Evolutionary conservation across 768 basidiomycete species (phyloP).

Genomic region (Gyrodon lividus): DNA sequence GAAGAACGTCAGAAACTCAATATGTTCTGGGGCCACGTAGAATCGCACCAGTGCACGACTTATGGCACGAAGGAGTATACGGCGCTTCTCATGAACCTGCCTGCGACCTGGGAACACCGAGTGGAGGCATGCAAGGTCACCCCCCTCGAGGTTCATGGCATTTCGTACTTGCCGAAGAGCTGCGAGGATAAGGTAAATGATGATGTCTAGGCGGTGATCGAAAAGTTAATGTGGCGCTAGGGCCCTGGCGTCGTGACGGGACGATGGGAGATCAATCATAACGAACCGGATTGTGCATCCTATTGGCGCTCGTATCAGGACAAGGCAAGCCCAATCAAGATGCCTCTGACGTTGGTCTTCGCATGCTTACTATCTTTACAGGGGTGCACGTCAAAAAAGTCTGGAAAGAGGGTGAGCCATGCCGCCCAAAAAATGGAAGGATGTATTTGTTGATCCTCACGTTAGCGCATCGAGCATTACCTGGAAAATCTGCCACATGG

Average conservation of each 20-base stretch:
- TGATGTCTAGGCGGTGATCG: too few relatives aligned
- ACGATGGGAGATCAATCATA: constrained; percentile 24
- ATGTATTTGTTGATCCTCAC: not conserved
- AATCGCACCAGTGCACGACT: constrained; percentile 23
- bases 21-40: constrained; percentile 22
- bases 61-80: constrained; percentile 31
- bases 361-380: not conserved
- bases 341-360: not conserved
- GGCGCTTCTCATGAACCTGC: constrained; percentile 30
- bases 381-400: constrained; percentile 24
- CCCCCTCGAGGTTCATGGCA: constrained; percentile 25
- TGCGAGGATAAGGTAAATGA: constrained; percentile 24
- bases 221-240: constrained; percentile 6
- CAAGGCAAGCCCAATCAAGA: constrained; percentile 17
- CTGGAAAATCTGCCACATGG: constrained; percentile 29
- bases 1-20: constrained; percentile 18
- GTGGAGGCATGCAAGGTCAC: constrained; percentile 27
- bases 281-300: constrained; percentile 29
- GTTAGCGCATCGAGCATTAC: constrained; percentile 29
- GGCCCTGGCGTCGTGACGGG: constrained; percentile 22
- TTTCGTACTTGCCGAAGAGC: constrained; percentile 9
- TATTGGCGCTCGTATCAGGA: constrained; percentile 31
- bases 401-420: constrained; percentile 22
- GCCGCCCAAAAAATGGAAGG: not conserved
- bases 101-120: constrained; percentile 15